A percentile compares a stretch with the other conserved stretches of the same genome.
Evolutionary conservation across 2,329 filamentous ascomycete species (phyloP).

Genomic region (Leptographium flavum): DNA sequence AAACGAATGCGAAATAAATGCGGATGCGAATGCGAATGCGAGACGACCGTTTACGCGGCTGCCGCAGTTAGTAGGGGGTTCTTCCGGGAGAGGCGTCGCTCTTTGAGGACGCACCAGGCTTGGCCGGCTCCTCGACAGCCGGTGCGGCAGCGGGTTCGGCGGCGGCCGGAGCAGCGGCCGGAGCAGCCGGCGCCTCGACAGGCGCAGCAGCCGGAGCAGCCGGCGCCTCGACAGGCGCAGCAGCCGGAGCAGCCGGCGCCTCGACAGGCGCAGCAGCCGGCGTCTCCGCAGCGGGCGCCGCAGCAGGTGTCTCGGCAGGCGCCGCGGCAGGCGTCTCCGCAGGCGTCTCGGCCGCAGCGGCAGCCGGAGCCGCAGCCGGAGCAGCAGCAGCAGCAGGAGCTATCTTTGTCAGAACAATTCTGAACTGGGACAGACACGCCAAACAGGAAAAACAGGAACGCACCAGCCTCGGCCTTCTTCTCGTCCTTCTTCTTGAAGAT

Average conservation of each 20-base stretch:
- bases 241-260: constrained; percentile 12
- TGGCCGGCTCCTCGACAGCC: neutral
- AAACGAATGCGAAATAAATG: too few relatives aligned
- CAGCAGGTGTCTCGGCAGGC: constrained; percentile 3
- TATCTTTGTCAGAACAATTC: neutral
- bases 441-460: too few relatives aligned
- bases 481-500: constrained; percentile 33
- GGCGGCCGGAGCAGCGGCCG: constrained; percentile 15
- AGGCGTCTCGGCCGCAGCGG: constrained; percentile 1
- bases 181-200: constrained; percentile 13
- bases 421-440: neutral
- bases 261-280: neutral
- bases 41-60: too few relatives aligned
- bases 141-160: neutral
- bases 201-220: constrained; percentile 10
- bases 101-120: too few relatives aligned
- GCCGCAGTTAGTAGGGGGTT: too few relatives aligned
- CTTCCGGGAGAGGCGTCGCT: too few relatives aligned
- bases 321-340: constrained; percentile 1
- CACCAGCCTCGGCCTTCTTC: constrained; percentile 4
- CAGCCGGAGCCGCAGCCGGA: constrained; percentile 3
- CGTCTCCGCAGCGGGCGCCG: constrained; percentile 3
- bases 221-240: constrained; percentile 11
- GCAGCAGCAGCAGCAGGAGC: constrained; percentile 2
- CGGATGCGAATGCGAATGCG: too few relatives aligned